Base-by-base conservation (phyloP, 139 green algal genomes). In the Desmodesmus armatus region DNA sequence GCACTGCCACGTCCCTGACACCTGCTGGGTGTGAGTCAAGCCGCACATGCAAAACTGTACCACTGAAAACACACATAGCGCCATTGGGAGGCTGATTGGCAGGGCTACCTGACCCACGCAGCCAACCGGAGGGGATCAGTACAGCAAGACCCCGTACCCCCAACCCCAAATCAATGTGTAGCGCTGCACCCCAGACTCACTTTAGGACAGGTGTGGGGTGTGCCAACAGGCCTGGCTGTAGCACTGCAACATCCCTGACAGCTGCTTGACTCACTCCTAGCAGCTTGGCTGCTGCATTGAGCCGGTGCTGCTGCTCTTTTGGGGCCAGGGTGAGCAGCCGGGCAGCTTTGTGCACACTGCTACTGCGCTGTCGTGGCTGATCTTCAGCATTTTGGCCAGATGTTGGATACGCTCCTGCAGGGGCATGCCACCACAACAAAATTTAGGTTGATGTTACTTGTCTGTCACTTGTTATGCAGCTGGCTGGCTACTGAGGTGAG, bases 211-310 rank as follows among this genome's bases (percentile, higher is more conserved):
- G 53, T 41, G 75, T 71, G 9, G 70, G 75, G 25, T 82, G 75
- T 2, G 39, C 75, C 35, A 82, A 53, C 44, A 82, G 75, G 5
- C 75, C 75, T 7, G 75, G 75, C 44, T 82, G 75, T 53, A 82
- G 53, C 3, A 37, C 75, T 15, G 75, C 75, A 13, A 82, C 75
- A 27, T 82, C 75, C n/a, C 33, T 51, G 53, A 82, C 35, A 35
- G 43, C 33, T 9, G 5, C 4, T 35, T 82, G 75, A 15, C 3
- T 66, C 2, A 71, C 37, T 3, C 75, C 75, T 11, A 82, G 75
- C 3, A 82, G 35, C 75, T 71, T 82, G 4, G 47, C 51, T 33
- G 75, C 53, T 58, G 75, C 51, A 27, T 35, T 39, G 21, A 82
- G 23, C 17, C 75, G 75, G 53, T 82, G 75, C 25, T 44, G 60